Evolutionary conservation across 1,284 basidiomycete genomes (phyloP).

Genomic region (Inonotus hispidus): DNA sequence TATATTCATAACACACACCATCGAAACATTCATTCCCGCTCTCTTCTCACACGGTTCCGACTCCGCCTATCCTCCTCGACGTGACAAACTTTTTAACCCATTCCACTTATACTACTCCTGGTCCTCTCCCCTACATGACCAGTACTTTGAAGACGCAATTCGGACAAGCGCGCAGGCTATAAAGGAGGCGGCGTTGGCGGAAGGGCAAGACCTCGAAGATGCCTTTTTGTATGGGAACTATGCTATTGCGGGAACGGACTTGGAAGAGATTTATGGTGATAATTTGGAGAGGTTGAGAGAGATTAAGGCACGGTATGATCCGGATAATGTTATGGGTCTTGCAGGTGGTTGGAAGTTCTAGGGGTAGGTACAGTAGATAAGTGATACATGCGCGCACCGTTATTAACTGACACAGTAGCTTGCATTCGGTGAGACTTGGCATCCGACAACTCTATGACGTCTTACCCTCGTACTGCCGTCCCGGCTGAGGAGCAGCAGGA

Average conservation of each 20-base stretch:
- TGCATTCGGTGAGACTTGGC: too few species aligned
- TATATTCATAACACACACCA: slow-evolving; percentile 42
- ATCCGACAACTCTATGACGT: too few species aligned
- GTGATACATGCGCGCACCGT: too few species aligned
- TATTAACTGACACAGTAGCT: too few species aligned
- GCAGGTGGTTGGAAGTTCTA: slow-evolving; percentile 25
- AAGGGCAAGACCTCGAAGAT: slow-evolving; percentile 38
- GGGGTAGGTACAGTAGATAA: too few species aligned
- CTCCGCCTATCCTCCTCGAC: slow-evolving; percentile 28
- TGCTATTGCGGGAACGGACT: slow-evolving; percentile 42
- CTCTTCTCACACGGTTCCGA: slow-evolving; percentile 36
- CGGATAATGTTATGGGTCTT: slow-evolving; percentile 23
- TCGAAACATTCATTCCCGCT: slow-evolving; percentile 49
- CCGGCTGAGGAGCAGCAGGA: too few species aligned
- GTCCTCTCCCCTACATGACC: slow-evolving; percentile 32
- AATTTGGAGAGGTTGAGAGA: slow-evolving; percentile 20
- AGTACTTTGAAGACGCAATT: slow-evolving; percentile 34
- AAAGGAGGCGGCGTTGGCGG: slow-evolving; percentile 31
- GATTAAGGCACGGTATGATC: slow-evolving; percentile 22
- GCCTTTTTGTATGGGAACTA: slow-evolving; percentile 49
- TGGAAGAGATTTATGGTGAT: slow-evolving; percentile 35
- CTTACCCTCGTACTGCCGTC: too few species aligned
- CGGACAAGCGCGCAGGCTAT: slow-evolving; percentile 35
- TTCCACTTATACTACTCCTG: slow-evolving; percentile 47
- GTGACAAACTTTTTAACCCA: slow-evolving; percentile 36